Evolutionary conservation across 148 eudicot genomes (phyloP), one percentile per base, ranked within the genome.

Genomic region (Cornus suecica): DNA sequence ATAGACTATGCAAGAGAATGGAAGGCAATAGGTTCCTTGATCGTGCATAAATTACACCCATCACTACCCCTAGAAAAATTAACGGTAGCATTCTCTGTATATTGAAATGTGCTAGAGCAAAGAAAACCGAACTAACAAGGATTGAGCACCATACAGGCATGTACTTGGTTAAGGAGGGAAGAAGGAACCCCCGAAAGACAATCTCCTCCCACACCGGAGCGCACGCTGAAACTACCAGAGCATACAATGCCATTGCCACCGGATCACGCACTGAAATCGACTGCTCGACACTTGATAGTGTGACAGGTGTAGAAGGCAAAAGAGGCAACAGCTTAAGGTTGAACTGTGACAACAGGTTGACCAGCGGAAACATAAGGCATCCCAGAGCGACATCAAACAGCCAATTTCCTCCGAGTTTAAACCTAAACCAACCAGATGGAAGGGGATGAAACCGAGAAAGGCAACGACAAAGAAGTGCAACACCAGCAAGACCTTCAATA

Each of bases 191-290:
- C 6, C 93, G 83, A 69, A 92, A 92, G 15, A 92, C 84, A 27
- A 92, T 76, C 79, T 92, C 97, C 84, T 92, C 97, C 97, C 97
- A 92, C 26, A 89, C 65, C 0, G 97, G 97, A 63, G 97, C 94
- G 70, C 97, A 92, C 4, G 89, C 91, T 0, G 90, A 88, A 56
- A 92, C 91, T 24, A 92, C 93, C 25, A 90, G 72, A 10, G 84
- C 82, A 48, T 92, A 92, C 10, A 92, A 72, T 18, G 87, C 89
- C 97, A 92, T 92, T 30, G 94, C 97, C 2, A 92, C 76, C 0
- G 94, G 94, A 69, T 92, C 97, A 26, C 90, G 85, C 10, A 91
- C 93, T 61, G 87, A 66, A 71, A 92, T 92, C 10, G 97, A 92
- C 69, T 92, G 91, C 80, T 90, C 97, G 0, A 92, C 94, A 41